Percentiles rank a stretch among this genome's conserved stretches.
Conservation (phyloP, 495 filamentous ascomycete genomes). For the Cenococcum geophilum region DNA sequence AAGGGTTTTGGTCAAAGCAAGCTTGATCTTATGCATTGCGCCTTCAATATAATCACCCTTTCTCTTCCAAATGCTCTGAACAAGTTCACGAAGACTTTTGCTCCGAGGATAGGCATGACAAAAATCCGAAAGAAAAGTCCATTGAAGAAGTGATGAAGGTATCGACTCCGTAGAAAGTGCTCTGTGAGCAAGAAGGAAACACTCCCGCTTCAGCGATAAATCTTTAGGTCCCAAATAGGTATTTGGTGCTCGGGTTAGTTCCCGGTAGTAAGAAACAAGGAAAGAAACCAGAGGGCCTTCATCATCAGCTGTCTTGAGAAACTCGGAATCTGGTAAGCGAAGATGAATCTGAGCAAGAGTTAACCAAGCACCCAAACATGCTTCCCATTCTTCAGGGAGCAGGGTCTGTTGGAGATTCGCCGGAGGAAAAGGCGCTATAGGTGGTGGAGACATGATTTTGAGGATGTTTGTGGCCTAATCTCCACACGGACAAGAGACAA, state of each 20-base stretch:
- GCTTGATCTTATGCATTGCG: conserved; percentile 46
- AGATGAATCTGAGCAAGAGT: conserved; percentile 58
- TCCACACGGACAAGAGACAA: neutral
- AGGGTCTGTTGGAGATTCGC: conserved; percentile 59
- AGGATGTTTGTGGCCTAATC: neutral
- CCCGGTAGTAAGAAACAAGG: conserved; percentile 54
- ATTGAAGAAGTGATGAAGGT: conserved; percentile 46
- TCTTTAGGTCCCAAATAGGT: conserved; percentile 44
- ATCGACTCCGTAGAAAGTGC: conserved; percentile 42
- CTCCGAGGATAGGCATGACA: conserved; percentile 51
- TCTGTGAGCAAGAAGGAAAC: conserved; percentile 54
- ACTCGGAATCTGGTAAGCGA: conserved; percentile 49
- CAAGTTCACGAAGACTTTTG: conserved; percentile 40
- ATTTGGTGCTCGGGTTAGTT: conserved; percentile 32
- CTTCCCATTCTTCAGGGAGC: conserved; percentile 65
- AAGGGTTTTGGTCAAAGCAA: conserved; percentile 45
- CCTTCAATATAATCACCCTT: conserved; percentile 40
- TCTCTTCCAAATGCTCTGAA: conserved; percentile 44
- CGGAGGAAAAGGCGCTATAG: conserved; percentile 69
- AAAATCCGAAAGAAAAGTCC: conserved; percentile 54
- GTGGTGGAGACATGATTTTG: conserved; percentile 48
- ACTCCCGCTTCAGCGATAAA: conserved; percentile 51
- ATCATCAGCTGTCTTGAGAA: conserved; percentile 47
- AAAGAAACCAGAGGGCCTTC: conserved; percentile 50
- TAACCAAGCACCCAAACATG: conserved; percentile 72